Base-by-base conservation (phyloP, 192 early-diverging fungal genomes). In the Podila clonocystis region DNA sequence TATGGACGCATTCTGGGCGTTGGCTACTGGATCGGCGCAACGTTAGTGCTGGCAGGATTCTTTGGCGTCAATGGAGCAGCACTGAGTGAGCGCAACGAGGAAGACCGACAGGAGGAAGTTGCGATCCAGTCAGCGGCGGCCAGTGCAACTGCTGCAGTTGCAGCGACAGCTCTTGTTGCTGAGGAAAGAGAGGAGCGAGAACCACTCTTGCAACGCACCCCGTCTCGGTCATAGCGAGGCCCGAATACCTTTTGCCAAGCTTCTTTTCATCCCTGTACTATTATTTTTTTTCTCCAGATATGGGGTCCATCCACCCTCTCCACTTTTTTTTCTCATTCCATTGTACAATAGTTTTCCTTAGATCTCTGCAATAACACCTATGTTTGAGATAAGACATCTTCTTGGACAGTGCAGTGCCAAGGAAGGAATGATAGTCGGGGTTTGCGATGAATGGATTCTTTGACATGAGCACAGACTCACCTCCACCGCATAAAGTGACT, bases 31-130 rank as follows among this genome's bases (percentile, higher is more conserved):
- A 48, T 91, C 11, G 94, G 94, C 7, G 94, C 91, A 17, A 58
- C 79, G 5, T 72, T 95, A 31, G 87, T 95, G 0, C 65, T 94
- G 19, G 66, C 71, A 50, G 94, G 92, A 1, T 95, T 95, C 70
- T 70, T 95, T 69, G 87, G 72, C 2, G 90, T 91, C 0, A 94
- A 92, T 65, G 82, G 78, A 13, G 83, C 68, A 0, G 74, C 83
- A 28, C 41, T 86, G 38, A 73, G 68, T 64, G 82, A 85, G 60
- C 72, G 78, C 20, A 52, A 83, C 19, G 73, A 83, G 50, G 30
- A 55, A 7, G 75, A 74, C 9, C 77, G 69, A 19, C 58, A 63
- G 29, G 72, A 74, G 30, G 79, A 70, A 38, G 72, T 70, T 15
- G 79, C 69, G 19, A 79, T 79, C 55, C 75, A 55, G 24, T 48